Evolutionary conservation across 1,284 basidiomycete species (phyloP).

Genomic region (Pholiota adiposa): DNA sequence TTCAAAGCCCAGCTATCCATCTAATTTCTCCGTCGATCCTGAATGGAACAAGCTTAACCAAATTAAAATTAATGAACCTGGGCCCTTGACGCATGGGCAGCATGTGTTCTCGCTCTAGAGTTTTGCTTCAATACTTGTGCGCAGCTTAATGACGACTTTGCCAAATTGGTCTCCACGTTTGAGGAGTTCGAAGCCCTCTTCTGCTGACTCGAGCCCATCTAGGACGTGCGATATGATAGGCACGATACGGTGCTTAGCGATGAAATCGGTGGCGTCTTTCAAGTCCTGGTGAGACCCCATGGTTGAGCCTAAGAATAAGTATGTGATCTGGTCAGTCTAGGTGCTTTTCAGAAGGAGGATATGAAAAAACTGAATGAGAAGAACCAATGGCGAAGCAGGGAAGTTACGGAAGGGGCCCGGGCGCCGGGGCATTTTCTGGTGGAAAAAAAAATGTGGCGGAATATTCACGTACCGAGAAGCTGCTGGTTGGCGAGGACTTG

Average conservation of each 20-base stretch:
- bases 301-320: conserved; percentile 65
- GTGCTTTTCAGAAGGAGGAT: neutral
- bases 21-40: neutral
- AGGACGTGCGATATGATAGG: conserved; percentile 80
- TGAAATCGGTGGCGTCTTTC: conserved; percentile 70
- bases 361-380: neutral
- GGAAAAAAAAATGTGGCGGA: neutral
- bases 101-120: conserved; percentile 6
- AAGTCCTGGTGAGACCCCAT: conserved; percentile 88
- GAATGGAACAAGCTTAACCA: neutral
- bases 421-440: neutral
- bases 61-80: neutral
- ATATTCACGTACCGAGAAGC: conserved; percentile 60
- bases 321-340: neutral
- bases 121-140: conserved; percentile 14
- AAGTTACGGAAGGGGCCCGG: neutral
- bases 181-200: conserved; percentile 74
- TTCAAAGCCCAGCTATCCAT: neutral
- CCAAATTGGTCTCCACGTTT: conserved; percentile 72
- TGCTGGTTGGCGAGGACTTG: conserved; percentile 81
- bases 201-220: conserved; percentile 68
- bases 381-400: neutral
- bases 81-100: neutral
- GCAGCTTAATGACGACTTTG: conserved; percentile 67
- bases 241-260: conserved; percentile 68